A percentile compares a stretch with the other conserved stretches of the same genome.
Evolutionary conservation across 148 eudicot genomes (phyloP).

Genomic region (Drosera capensis): DNA sequence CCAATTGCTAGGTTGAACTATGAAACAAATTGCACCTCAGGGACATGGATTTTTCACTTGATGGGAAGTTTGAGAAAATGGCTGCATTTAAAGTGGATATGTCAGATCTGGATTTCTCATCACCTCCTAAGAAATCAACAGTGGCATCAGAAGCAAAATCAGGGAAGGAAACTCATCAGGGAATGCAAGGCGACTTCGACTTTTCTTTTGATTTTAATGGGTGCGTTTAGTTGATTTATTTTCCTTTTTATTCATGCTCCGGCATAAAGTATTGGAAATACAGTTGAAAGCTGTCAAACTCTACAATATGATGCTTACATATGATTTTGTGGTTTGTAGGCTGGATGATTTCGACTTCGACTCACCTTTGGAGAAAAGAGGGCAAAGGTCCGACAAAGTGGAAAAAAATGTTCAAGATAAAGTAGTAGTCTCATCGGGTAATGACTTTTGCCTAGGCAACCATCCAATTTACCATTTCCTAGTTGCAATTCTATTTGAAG

Average conservation of each 20-base stretch:
- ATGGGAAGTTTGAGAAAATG: slow-evolving; percentile 58
- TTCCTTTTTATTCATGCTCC: background rate
- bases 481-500: too few species aligned
- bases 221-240: slow-evolving; percentile 20
- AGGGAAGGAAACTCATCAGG: slow-evolving; percentile 20
- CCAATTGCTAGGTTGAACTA: background rate
- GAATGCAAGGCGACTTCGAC: slow-evolving; percentile 29
- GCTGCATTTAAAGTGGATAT: slow-evolving; percentile 65
- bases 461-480: too few species aligned
- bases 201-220: slow-evolving; percentile 62
- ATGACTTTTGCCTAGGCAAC: slow-evolving; percentile 14
- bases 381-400: slow-evolving; percentile 15
- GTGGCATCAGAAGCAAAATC: slow-evolving; percentile 40
- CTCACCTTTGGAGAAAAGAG: slow-evolving; percentile 15
- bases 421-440: slow-evolving; percentile 11
- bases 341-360: slow-evolving; percentile 38
- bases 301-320: background rate
- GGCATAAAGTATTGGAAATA: background rate
- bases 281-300: background rate
- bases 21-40: slow-evolving; percentile 20
- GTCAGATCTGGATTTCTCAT: slow-evolving; percentile 62
- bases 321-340: slow-evolving; percentile 20
- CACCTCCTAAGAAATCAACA: slow-evolving; percentile 36
- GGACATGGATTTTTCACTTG: slow-evolving; percentile 81
- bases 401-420: slow-evolving; percentile 20